Percentiles rank a stretch among this genome's conserved stretches.
These are phyloP conservation scores for Suillus variegatus DNA, from an alignment of 768 basidiomycete genomes.

Conservation along the genomic window DNA sequence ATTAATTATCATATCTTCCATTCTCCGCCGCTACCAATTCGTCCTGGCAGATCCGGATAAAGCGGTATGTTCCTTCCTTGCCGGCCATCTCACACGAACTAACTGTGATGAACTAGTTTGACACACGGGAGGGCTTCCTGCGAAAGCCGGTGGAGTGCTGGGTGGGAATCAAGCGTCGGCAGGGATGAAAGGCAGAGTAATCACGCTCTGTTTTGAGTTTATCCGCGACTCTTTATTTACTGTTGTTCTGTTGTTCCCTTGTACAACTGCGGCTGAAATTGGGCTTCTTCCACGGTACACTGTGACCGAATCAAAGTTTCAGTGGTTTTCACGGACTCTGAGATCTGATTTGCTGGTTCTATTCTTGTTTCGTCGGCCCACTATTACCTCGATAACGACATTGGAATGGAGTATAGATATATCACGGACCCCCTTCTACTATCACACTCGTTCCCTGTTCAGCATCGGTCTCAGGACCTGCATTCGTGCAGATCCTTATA, in stretches of 20 bases:
- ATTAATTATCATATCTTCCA: constrained; percentile 77
- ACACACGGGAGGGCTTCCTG: constrained; percentile 84
- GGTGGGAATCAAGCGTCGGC: constrained; percentile 72
- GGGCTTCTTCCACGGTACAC: background rate
- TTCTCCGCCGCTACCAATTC: constrained; percentile 75
- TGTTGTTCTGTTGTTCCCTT: background rate
- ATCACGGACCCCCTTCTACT: background rate
- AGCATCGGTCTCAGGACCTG: constrained; percentile 13
- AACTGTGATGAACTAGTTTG: constrained; percentile 45
- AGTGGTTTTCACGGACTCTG: background rate
- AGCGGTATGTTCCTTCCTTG: constrained; percentile 41
- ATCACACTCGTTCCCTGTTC: background rate
- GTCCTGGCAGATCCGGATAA: constrained; percentile 62
- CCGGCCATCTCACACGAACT: constrained; percentile 10
- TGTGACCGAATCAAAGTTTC: background rate
- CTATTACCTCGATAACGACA: background rate
- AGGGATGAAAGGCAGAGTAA: constrained; percentile 24
- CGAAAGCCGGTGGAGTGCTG: constrained; percentile 76
- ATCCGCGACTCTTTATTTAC: background rate
- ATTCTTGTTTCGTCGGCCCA: constrained; percentile 15
- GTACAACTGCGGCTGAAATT: background rate
- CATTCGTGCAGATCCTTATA: constrained; percentile 12
- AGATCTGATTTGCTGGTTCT: constrained; percentile 9
- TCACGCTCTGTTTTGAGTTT: background rate
- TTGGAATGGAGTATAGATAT: background rate